Conservation (phyloP, 495 filamentous ascomycete genomes). For the Penicillium dipodomyicola region DNA sequence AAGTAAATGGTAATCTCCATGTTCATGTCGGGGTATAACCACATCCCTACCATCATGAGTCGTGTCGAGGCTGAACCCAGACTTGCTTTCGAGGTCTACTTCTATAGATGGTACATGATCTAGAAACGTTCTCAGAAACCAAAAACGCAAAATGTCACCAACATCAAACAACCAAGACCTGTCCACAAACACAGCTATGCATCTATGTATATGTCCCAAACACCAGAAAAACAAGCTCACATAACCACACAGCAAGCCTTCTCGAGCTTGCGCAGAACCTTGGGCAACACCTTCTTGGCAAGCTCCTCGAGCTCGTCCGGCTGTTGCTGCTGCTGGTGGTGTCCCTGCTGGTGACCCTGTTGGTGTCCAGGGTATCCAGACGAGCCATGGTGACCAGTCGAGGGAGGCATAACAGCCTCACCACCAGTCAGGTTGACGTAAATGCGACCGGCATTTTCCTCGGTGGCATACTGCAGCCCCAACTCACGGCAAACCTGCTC, state of each 20-base stretch:
- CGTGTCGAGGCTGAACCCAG: conserved; percentile 2
- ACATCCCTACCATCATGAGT: conserved; percentile 10
- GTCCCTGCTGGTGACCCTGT: conserved; percentile 29
- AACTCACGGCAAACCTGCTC: conserved; percentile 80
- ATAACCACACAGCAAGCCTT: conserved; percentile 76
- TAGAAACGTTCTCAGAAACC: neutral
- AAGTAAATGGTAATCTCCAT: conserved; percentile 6
- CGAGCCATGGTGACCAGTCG: conserved; percentile 35
- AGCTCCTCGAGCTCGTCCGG: conserved; percentile 63
- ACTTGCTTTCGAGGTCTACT: neutral
- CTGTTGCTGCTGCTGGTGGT: conserved; percentile 45
- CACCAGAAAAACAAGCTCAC: conserved; percentile 44
- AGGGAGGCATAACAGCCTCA: conserved; percentile 53
- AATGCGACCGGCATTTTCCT: conserved; percentile 84
- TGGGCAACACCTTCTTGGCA: conserved; percentile 60
- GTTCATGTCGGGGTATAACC: conserved; percentile 10
- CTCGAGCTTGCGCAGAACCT: conserved; percentile 60
- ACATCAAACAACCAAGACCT: conserved; percentile 1
- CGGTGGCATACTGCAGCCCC: conserved; percentile 75
- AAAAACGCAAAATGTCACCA: neutral
- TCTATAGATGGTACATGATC: neutral
- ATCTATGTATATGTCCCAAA: conserved; percentile 5
- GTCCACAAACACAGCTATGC: neutral
- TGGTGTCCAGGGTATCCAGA: conserved; percentile 6
- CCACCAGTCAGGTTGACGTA: conserved; percentile 68